Evolutionary conservation across 768 basidiomycete species (phyloP), one percentile per base, ranked within the genome.

Genomic region (Cyathus striatus): DNA sequence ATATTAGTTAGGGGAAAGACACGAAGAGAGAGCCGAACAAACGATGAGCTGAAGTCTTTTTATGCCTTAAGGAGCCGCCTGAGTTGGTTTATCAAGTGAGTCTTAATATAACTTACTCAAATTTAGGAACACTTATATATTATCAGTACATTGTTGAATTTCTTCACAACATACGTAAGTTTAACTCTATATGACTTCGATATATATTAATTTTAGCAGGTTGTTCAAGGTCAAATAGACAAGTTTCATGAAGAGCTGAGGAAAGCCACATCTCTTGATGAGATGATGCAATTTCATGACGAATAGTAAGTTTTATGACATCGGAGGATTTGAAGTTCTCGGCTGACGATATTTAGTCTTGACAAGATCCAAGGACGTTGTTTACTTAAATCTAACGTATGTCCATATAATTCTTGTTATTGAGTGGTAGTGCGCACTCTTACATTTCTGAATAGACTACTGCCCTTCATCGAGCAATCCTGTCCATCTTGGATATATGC

Each of bases 51-150:
- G 53, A 90, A 87, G 62, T 70, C 71, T 12, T 81, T 90, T 51
- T 88, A 87, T 56, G 84, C 83, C 0, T 76, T 89, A 71, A 65
- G 88, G 48, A 79, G 81, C 49, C 80, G 83, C 43, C 52, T 92
- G 45, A 83, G 84, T 44, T 92, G 90, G 90, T 86, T 90, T 51
- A 74, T 86, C 57, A 89, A 86, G 89, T 90, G 54, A 52, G 84
- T 72, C n/a, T 30, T 7, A n/a, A n/a, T n/a, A n/a, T n/a, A n/a
- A n/a, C n/a, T n/a, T n/a, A n/a, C n/a, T n/a, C n/a, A n/a, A n/a
- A 6, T 14, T n/a, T 16, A 23, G 24, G 18, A 37, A 9, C 7
- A 18, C 7, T 37, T 37, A n/a, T 7, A 9, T 37, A 10, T 12
- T 4, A 6, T 13, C 20, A 87, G 86, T 49, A 76, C 76, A 0